Base-by-base conservation (phyloP, 148 eudicot species). In the Camellia sinensis region DNA sequence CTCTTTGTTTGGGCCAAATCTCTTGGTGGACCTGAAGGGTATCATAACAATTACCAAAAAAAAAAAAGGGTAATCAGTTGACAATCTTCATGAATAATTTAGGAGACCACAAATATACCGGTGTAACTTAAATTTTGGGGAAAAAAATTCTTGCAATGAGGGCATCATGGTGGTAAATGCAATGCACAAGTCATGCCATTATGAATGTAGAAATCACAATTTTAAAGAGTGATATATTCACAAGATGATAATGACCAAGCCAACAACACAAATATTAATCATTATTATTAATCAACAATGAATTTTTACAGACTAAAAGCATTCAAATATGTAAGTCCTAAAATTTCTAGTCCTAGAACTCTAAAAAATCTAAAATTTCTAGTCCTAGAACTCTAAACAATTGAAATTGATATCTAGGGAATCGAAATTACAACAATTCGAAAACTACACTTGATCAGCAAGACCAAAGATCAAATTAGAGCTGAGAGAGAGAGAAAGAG, bases 1-100 rank as follows among this genome's bases (percentile, higher is more conserved):
- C 91, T 92, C 83, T 87, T 91, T 88, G 73, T 94, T 94, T 10
- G 90, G 82, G 19, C 99, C 99, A 89, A 96, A 94, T 65, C 91
- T 85, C 88, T 92, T 96, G 61, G 97, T 96, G 65, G 99, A 96
- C 87, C 99, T 96, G 80, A 41, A 74, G 37, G 60, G 57, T 75
- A 21, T 45, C 64, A n/a, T 40, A 73, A 50, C 6, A 41, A 2
- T 44, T 71, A 22, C 70, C 1, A 17, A 45, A 8, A 43, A n/a
- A n/a, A 10, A 0, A 70, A 1, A 69, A 45, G n/a, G 1, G 71
- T 18, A 67, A 70, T 45, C 13, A 70, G 73, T 70, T 46, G 37
- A 18, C 46, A 54, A 12, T 29, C 37, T 29, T 50, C 9, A 29
- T 29, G 37, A 29, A 29, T 48, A 48, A 48, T 48, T 48, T 48